Percentiles rank a stretch among this genome's conserved stretches.
Conservation (phyloP, 495 filamentous ascomycete species). For the Aspergillus heteromorphus region DNA sequence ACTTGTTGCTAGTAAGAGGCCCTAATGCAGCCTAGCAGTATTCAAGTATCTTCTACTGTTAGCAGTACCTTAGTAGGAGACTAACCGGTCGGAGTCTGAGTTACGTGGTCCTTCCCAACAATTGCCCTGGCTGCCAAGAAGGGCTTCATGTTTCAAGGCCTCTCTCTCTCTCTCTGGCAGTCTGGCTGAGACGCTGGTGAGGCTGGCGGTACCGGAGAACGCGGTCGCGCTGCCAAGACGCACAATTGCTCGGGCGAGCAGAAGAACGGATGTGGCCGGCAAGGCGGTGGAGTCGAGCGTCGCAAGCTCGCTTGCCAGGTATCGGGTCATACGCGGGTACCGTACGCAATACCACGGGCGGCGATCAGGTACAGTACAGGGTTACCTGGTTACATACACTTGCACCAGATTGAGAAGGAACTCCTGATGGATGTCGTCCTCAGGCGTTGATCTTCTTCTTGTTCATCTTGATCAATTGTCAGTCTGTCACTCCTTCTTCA, state of each 20-base stretch:
- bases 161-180: background rate
- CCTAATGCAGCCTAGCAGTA: too few relatives aligned
- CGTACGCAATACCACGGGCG: background rate
- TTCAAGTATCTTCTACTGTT: too few relatives aligned
- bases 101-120: too few relatives aligned
- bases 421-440: background rate
- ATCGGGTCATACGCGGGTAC: too few relatives aligned
- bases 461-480: background rate
- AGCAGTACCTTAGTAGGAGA: too few relatives aligned
- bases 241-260: background rate
- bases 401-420: too few relatives aligned
- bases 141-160: background rate
- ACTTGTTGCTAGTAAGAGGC: too few relatives aligned
- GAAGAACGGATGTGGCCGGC: background rate
- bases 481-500: background rate
- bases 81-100: too few relatives aligned
- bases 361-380: too few relatives aligned
- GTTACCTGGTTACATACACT: too few relatives aligned
- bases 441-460: background rate
- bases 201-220: background rate
- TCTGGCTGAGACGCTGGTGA: background rate
- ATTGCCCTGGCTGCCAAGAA: too few relatives aligned
- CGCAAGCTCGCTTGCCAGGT: conserved; percentile 12
- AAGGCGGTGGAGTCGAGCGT: conserved; percentile 11
- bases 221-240: background rate